Evolutionary conservation across 306 rosid genomes (phyloP).

Genomic region (Benincasa hispida): DNA sequence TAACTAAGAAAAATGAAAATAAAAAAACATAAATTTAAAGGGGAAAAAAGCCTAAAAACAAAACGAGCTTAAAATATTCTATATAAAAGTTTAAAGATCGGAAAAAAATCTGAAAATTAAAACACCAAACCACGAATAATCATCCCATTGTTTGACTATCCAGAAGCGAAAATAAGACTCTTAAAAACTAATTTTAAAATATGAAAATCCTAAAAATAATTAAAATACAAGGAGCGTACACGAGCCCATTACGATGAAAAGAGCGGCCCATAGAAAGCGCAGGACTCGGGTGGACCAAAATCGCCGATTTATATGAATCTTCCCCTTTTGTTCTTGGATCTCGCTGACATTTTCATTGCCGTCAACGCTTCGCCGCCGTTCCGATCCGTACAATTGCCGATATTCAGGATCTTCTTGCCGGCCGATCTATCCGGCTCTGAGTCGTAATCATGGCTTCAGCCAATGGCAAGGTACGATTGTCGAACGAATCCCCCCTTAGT

Average conservation of each 20-base stretch:
- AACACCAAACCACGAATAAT: too few relatives aligned
- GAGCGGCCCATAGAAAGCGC: background rate
- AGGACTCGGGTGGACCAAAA: background rate
- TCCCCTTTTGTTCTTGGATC: background rate
- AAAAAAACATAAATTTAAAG: too few relatives aligned
- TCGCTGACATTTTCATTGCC: background rate
- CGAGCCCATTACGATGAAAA: slow-evolving; percentile 1
- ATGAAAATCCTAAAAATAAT: background rate
- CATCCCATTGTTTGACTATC: background rate
- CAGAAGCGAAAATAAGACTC: background rate
- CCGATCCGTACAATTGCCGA: background rate
- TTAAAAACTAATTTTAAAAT: background rate
- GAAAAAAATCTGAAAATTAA: too few relatives aligned
- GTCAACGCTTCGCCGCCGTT: background rate
- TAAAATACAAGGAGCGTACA: background rate
- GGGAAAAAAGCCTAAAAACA: too few relatives aligned
- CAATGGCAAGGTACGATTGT: background rate
- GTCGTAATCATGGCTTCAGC: background rate
- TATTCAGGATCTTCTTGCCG: background rate
- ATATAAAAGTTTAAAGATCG: too few relatives aligned
- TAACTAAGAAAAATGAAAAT: too few relatives aligned
- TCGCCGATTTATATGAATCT: background rate
- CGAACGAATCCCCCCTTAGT: background rate
- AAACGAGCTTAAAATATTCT: too few relatives aligned
- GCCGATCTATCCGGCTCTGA: slow-evolving; percentile 2